phyloP scores from a whole-genome alignment of 1,284 basidiomycete species.

The Ganoderma sp. region DNA sequence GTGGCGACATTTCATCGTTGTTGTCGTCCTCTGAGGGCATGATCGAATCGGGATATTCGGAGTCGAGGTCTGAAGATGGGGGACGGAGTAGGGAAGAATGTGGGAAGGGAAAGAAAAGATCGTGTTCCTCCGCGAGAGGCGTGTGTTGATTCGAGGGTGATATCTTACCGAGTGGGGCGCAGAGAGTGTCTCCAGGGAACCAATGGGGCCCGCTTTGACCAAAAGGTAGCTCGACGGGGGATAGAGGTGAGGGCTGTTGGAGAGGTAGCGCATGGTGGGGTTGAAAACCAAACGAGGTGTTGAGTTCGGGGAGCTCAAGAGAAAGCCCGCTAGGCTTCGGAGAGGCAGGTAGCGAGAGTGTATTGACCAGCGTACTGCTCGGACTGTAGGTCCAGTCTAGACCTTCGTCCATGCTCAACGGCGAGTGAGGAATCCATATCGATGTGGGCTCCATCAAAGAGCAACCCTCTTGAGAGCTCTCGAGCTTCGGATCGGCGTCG shows the following conservation, averaged over 20 bases:
- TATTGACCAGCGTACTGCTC: slow-evolving; percentile 20
- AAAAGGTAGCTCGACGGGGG: slow-evolving; percentile 24
- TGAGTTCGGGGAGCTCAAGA: slow-evolving; percentile 14
- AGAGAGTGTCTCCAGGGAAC: slow-evolving; percentile 1
- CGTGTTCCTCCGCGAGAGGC: slow-evolving; percentile 22
- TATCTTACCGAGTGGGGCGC: not conserved
- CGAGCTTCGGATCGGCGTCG: slow-evolving; percentile 13
- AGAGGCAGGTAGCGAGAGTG: slow-evolving; percentile 15
- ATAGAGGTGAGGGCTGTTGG: slow-evolving; percentile 22
- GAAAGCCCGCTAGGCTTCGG: slow-evolving; percentile 23
- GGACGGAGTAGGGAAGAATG: slow-evolving; percentile 22
- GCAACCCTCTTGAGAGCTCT: slow-evolving; percentile 18
- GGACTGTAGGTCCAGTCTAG: slow-evolving; percentile 26
- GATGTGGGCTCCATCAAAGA: slow-evolving; percentile 34
- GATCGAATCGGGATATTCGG: slow-evolving; percentile 32
- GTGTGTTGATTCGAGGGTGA: slow-evolving; percentile 6
- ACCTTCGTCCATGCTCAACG: slow-evolving; percentile 29
- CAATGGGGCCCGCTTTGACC: slow-evolving; percentile 16
- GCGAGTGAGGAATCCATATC: slow-evolving; percentile 32
- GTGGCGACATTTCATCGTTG: slow-evolving; percentile 11
- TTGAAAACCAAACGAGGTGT: slow-evolving; percentile 20
- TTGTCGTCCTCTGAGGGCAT: slow-evolving; percentile 34
- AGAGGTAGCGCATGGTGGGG: not conserved
- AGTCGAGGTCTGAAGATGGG: slow-evolving; percentile 24
- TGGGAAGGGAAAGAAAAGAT: slow-evolving; percentile 25